phyloP scores from a whole-genome alignment of 2,329 filamentous ascomycete genomes.

The Aspergillus unguis region DNA sequence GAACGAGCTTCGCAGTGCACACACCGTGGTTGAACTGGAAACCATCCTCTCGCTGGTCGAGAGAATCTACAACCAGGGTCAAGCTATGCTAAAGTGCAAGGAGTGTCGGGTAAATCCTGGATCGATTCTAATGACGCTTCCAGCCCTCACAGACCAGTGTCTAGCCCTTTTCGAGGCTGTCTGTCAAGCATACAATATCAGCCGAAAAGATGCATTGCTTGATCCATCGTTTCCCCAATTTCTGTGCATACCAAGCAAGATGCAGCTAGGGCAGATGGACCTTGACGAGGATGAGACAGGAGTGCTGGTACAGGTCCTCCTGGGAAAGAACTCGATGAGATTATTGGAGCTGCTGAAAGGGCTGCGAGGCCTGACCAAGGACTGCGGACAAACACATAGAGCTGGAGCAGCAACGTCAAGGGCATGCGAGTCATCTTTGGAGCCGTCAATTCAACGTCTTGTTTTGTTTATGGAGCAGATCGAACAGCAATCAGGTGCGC shows the following conservation, averaged over 20 bases:
- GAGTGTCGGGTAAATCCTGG: constrained; percentile 20
- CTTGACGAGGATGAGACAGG: constrained; percentile 24
- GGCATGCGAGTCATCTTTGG: constrained; percentile 22
- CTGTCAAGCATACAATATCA: constrained; percentile 26
- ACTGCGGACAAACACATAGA: constrained; percentile 11
- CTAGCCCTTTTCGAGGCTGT: constrained; percentile 26
- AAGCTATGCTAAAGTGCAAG: constrained; percentile 22
- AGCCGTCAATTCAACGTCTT: constrained; percentile 22
- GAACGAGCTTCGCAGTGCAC: constrained; percentile 23
- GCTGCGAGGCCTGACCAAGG: constrained; percentile 17
- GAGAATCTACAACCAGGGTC: constrained; percentile 22
- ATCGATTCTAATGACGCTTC: constrained; percentile 36
- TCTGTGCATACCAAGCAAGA: constrained; percentile 27
- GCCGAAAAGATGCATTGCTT: constrained; percentile 21
- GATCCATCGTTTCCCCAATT: constrained; percentile 21
- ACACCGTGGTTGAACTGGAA: constrained; percentile 26
- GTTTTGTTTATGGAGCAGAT: constrained; percentile 25
- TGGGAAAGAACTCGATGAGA: constrained; percentile 21
- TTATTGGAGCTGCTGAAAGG: constrained; percentile 23
- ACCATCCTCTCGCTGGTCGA: constrained; percentile 23
- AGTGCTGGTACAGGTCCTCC: constrained; percentile 23
- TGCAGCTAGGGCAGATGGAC: constrained; percentile 25
- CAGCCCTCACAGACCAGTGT: constrained; percentile 37
- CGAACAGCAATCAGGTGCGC: constrained; percentile 16
- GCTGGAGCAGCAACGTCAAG: constrained; percentile 11